These are phyloP conservation scores for Pseudotsuga menziesii DNA, from an alignment of 75 land plant species.

Conservation along the genomic window DNA sequence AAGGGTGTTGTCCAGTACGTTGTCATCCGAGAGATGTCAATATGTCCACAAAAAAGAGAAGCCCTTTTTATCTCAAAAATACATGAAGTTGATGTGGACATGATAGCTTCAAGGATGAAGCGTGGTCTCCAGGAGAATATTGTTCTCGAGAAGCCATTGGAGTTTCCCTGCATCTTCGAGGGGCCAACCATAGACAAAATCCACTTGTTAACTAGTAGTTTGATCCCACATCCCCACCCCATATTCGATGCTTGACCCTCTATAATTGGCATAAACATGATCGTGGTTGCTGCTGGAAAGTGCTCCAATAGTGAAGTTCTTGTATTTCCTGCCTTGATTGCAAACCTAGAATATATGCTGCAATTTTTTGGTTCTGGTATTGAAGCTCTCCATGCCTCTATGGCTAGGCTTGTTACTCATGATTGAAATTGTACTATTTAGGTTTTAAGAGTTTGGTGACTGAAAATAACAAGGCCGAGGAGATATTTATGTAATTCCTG, in stretches of 20 bases:
- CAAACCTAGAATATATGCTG: constrained; percentile 49
- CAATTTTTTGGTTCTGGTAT: constrained; percentile 40
- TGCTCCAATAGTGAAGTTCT: constrained; percentile 69
- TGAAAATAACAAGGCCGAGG: no score
- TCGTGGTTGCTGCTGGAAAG: constrained; percentile 30
- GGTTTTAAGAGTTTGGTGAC: no score
- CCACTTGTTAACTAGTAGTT: constrained; percentile 52
- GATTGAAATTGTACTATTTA: no score
- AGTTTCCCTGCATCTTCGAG: constrained; percentile 81
- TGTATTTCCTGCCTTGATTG: constrained; percentile 35
- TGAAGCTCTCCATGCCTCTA: constrained; percentile 79
- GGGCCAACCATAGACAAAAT: constrained; percentile 69
- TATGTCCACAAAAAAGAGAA: constrained; percentile 87
- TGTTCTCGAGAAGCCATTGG: constrained; percentile 61
- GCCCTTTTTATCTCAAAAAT: constrained; percentile 48
- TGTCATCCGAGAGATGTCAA: constrained; percentile 47
- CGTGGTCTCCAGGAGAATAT: constrained; percentile 64
- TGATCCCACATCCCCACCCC: constrained; percentile 89
- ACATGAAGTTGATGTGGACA: constrained; percentile 74
- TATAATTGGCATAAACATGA: constrained; percentile 69
- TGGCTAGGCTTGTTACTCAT: constrained; percentile 35
- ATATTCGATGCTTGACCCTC: constrained; percentile 67
- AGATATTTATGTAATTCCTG: no score
- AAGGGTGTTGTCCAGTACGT: constrained; percentile 63
- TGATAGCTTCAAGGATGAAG: constrained; percentile 73